Percentiles rank a stretch among this genome's conserved stretches.
phyloP scores from a whole-genome alignment of 345 rosid genomes.

The Xanthoceras sorbifolium region DNA sequence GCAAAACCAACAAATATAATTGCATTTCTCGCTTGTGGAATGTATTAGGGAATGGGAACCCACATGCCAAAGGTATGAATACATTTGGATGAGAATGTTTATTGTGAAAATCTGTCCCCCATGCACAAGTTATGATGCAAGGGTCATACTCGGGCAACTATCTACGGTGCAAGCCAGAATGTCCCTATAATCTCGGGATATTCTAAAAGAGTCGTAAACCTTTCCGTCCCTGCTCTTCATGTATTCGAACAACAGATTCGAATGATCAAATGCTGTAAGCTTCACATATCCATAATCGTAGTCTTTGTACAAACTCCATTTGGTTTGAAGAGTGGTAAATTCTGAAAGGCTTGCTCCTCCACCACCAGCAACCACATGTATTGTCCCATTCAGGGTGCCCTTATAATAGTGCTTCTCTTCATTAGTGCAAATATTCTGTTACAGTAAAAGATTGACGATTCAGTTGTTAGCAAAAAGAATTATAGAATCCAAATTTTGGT shows the following conservation, averaged over 20 bases:
- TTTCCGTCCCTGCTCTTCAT: constrained; percentile 73
- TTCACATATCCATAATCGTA: constrained; percentile 53
- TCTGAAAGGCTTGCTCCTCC: constrained; percentile 62
- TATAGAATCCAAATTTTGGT: background rate
- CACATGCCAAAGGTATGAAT: background rate
- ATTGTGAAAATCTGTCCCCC: background rate
- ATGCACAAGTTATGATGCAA: constrained; percentile 43
- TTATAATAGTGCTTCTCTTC: constrained; percentile 50
- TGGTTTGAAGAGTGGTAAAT: constrained; percentile 45
- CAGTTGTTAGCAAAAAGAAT: constrained; percentile 13
- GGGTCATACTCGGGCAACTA: constrained; percentile 59
- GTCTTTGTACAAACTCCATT: constrained; percentile 61
- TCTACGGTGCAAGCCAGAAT: constrained; percentile 55
- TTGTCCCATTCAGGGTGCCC: constrained; percentile 60
- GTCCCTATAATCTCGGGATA: constrained; percentile 56
- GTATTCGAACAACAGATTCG: constrained; percentile 60
- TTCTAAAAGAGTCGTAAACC: constrained; percentile 61
- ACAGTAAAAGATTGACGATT: background rate
- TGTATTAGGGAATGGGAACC: constrained; percentile 1
- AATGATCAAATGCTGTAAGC: constrained; percentile 59
- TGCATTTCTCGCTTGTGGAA: background rate
- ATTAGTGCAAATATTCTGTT: constrained; percentile 59
- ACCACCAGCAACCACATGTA: constrained; percentile 75
- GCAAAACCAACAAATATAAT: background rate
- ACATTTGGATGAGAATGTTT: background rate